phyloP scores from a whole-genome alignment of 1,284 basidiomycete genomes.

The Tylopilus sp. region DNA sequence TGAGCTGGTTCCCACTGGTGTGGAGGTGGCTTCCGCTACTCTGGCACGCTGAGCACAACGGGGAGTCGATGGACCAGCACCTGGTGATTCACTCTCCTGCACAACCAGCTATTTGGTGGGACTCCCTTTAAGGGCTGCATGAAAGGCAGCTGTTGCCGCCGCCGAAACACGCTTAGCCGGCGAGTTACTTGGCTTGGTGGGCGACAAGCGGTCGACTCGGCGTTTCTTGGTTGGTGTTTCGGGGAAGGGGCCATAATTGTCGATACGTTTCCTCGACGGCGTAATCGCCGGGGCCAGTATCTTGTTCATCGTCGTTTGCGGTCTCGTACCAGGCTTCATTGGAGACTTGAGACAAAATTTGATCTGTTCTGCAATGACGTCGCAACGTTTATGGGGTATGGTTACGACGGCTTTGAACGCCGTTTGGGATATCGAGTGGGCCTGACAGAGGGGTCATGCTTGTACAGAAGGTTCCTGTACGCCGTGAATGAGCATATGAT shows the following conservation, averaged over 20 bases:
- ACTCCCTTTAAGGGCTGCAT: conserved; percentile 16
- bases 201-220: conserved; percentile 13
- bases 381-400: conserved; percentile 28
- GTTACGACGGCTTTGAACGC: conserved; percentile 23
- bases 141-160: conserved; percentile 21
- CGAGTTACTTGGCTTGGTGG: conserved; percentile 14
- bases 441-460: conserved; percentile 18
- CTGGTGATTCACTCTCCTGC: background rate
- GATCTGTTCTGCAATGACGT: conserved; percentile 28
- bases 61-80: conserved; percentile 29
- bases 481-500: background rate
- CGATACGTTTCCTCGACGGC: conserved; percentile 26
- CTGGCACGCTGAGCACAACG: conserved; percentile 7
- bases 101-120: background rate
- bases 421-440: conserved; percentile 16
- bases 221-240: conserved; percentile 36
- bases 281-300: conserved; percentile 5
- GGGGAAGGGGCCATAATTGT: conserved; percentile 3
- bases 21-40: background rate
- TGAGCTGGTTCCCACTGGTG: background rate
- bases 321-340: conserved; percentile 15
- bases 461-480: conserved; percentile 24
- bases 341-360: conserved; percentile 24
- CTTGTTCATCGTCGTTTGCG: background rate
- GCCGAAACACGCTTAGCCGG: conserved; percentile 9